Evolutionary conservation across 2,329 filamentous ascomycete genomes (phyloP).

Genomic region (Talaromyces sp.): DNA sequence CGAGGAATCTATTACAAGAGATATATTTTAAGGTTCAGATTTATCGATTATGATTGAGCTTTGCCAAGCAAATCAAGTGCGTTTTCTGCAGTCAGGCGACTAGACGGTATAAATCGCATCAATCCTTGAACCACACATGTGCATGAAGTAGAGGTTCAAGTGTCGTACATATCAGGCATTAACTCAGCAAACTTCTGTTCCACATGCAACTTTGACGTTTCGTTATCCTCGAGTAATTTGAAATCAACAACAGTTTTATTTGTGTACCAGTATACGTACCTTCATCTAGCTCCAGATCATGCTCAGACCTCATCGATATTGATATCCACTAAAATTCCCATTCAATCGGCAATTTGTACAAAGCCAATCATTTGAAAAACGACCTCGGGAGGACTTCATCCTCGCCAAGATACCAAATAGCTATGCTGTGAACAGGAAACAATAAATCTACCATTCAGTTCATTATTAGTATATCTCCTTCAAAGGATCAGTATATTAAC

Average conservation of each 20-base stretch:
- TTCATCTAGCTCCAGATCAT: slow-evolving; percentile 4
- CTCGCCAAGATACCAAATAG: slow-evolving; percentile 23
- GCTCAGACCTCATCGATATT: slow-evolving; percentile 9
- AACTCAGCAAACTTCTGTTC: slow-evolving; percentile 18
- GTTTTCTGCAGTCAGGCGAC: slow-evolving; percentile 18
- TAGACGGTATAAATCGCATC: slow-evolving; percentile 26
- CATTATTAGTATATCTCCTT: slow-evolving; percentile 1
- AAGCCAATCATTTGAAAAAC: slow-evolving; percentile 27
- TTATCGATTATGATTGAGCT: background rate
- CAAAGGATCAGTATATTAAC: slow-evolving; percentile 6
- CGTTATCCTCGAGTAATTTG: slow-evolving; percentile 9
- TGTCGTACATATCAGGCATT: slow-evolving; percentile 14
- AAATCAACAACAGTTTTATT: slow-evolving; percentile 12
- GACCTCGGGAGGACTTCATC: slow-evolving; percentile 17
- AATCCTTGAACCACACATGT: slow-evolving; percentile 25
- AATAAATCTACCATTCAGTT: slow-evolving; percentile 22
- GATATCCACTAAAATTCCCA: slow-evolving; percentile 23
- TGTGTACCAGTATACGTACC: slow-evolving; percentile 6
- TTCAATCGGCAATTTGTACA: slow-evolving; percentile 21
- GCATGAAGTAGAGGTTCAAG: slow-evolving; percentile 17
- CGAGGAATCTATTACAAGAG: too few relatives aligned
- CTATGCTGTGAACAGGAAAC: slow-evolving; percentile 19
- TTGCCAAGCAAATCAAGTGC: slow-evolving; percentile 20
- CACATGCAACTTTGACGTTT: slow-evolving; percentile 16
- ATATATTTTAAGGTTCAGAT: too few relatives aligned